Evolutionary conservation across 1,284 basidiomycete genomes (phyloP).

Genomic region (Malassezia brasiliensis): DNA sequence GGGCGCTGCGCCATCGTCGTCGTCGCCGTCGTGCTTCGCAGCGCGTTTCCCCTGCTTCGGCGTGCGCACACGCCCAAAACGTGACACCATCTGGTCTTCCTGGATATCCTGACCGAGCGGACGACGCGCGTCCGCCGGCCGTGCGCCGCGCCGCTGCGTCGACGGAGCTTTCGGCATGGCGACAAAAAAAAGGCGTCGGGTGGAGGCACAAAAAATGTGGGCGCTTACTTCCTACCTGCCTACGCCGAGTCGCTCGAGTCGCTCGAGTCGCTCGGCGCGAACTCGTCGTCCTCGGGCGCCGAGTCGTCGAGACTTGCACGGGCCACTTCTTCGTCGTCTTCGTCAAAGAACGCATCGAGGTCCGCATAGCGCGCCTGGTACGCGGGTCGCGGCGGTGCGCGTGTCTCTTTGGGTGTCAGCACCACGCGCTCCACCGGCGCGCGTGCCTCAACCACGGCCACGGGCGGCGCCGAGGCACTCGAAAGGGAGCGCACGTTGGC

Average conservation of each 20-base stretch:
- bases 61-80: constrained; percentile 16
- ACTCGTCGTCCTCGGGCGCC: constrained; percentile 35
- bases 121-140: constrained; percentile 2
- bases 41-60: constrained; percentile 3
- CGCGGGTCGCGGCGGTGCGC: neutral
- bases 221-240: neutral
- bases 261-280: neutral
- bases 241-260: neutral
- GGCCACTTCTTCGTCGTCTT: constrained; percentile 21
- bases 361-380: constrained; percentile 29
- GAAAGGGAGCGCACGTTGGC: constrained; percentile 24
- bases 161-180: constrained; percentile 20
- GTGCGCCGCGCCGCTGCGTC: constrained; percentile 11
- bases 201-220: neutral
- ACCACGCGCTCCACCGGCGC: neutral
- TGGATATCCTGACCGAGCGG: constrained; percentile 15
- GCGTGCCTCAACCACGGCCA: neutral
- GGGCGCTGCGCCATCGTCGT: neutral
- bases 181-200: neutral
- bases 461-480: constrained; percentile 9
- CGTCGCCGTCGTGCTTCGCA: neutral
- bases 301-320: constrained; percentile 17
- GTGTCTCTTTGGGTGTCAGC: constrained; percentile 3
- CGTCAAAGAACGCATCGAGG: constrained; percentile 39
- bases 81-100: constrained; percentile 13